phyloP scores from a whole-genome alignment of 768 basidiomycete genomes.

The Pleurotus pulmonarius region DNA sequence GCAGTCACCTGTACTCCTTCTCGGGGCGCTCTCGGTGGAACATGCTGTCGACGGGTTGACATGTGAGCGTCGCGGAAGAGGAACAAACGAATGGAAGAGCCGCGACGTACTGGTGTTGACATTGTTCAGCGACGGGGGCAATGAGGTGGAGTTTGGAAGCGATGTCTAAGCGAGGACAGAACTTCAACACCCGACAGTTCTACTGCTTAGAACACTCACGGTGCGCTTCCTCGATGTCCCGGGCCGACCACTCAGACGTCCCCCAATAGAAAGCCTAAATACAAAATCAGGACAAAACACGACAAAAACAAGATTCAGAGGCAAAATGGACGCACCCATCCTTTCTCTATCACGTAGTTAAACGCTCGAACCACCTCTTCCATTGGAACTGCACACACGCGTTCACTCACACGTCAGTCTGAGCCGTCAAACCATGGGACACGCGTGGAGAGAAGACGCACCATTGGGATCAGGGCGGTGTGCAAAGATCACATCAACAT shows the following conservation, averaged over 20 bases:
- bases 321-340: slow-evolving; percentile 42
- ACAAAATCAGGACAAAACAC: neutral
- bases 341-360: slow-evolving; percentile 71
- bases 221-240: slow-evolving; percentile 63
- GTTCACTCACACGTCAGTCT: neutral
- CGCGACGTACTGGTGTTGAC: slow-evolving; percentile 55
- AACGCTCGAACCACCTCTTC: slow-evolving; percentile 82
- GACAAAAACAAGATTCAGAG: neutral
- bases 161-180: slow-evolving; percentile 39
- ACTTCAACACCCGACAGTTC: slow-evolving; percentile 16
- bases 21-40: slow-evolving; percentile 80
- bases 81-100: neutral
- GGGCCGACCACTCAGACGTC: slow-evolving; percentile 76
- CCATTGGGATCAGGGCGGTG: slow-evolving; percentile 62
- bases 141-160: slow-evolving; percentile 64
- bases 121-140: slow-evolving; percentile 75
- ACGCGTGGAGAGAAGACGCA: slow-evolving; percentile 16
- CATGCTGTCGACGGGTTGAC: slow-evolving; percentile 41
- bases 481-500: slow-evolving; percentile 71
- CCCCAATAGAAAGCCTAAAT: slow-evolving; percentile 64
- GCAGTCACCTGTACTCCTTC: slow-evolving; percentile 62
- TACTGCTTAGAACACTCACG: slow-evolving; percentile 31
- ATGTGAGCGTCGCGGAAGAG: neutral
- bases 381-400: slow-evolving; percentile 43
- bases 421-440: neutral